A percentile compares a stretch with the other conserved stretches of the same genome.
Evolutionary conservation across 805 yeast species (phyloP).

Genomic region (Grigorovia yakushimaensis): DNA sequence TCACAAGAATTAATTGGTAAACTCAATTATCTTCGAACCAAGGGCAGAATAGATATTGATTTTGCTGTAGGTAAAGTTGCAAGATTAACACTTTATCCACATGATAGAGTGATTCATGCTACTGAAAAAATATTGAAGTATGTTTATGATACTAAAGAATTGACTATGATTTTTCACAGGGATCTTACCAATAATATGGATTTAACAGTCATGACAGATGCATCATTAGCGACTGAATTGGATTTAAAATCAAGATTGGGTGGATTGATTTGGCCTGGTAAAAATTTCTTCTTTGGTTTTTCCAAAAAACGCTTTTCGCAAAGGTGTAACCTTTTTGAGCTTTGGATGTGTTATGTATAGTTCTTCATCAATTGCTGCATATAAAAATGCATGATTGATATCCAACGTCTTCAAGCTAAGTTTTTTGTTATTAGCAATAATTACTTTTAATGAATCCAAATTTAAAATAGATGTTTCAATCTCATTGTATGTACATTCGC

Average conservation of each 20-base stretch:
- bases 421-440: slow-evolving; percentile 1
- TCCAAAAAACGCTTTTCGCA: slow-evolving; percentile 4
- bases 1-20: slow-evolving; percentile 3
- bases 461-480: slow-evolving; percentile 1
- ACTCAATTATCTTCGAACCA: slow-evolving; percentile 1
- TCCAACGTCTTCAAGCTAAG: slow-evolving; percentile 1
- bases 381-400: slow-evolving; percentile 6
- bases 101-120: background rate
- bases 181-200: background rate
- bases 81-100: slow-evolving; percentile 1
- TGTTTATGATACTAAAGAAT: background rate
- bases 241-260: slow-evolving; percentile 1
- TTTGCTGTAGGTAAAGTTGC: slow-evolving; percentile 3
- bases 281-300: background rate
- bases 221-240: slow-evolving; percentile 1
- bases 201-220: background rate
- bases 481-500: background rate
- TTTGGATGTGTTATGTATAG: slow-evolving; percentile 1
- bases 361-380: background rate
- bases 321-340: slow-evolving; percentile 2
- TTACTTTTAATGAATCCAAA: slow-evolving; percentile 1
- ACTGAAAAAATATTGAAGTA: background rate
- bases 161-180: background rate
- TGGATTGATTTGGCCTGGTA: background rate
- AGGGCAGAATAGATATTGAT: slow-evolving; percentile 4